Evolutionary conservation across 208 protist genomes (phyloP).

Genomic region (Leishmania lainsoni): DNA sequence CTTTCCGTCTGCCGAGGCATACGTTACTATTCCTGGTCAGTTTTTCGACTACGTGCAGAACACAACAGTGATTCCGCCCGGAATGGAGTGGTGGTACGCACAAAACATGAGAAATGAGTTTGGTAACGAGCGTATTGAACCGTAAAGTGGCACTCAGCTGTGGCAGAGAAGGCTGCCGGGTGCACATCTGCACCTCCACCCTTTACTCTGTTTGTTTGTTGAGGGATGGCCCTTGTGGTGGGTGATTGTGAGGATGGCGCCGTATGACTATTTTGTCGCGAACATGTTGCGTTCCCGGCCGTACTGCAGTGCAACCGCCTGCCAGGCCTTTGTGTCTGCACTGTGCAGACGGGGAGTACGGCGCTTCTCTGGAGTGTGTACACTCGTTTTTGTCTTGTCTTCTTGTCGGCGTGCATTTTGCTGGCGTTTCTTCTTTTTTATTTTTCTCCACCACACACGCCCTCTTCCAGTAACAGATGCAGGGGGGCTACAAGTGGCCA

Average conservation of each 20-base stretch:
- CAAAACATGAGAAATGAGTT: conserved; percentile 51
- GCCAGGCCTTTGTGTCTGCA: not conserved
- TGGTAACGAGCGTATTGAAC: conserved; percentile 51
- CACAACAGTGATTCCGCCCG: conserved; percentile 64
- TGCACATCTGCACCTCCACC: not conserved
- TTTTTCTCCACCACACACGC: not conserved
- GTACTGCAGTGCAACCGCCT: not conserved
- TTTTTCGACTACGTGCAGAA: conserved; percentile 92
- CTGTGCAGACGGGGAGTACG: not conserved
- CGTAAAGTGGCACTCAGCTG: not conserved
- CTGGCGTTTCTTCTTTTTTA: not conserved
- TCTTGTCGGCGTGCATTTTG: not conserved
- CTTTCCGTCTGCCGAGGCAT: conserved; percentile 88
- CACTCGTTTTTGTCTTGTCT: not conserved
- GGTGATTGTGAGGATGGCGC: not conserved
- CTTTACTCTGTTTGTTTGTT: not conserved
- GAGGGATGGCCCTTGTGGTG: not conserved
- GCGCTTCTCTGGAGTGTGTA: not conserved
- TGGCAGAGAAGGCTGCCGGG: not conserved
- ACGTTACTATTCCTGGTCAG: conserved; percentile 63
- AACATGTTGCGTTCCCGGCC: not conserved
- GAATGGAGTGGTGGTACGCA: conserved; percentile 85
- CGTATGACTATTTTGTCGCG: not conserved
- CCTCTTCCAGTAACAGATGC: not conserved
- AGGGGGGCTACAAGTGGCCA: not conserved